Evolutionary conservation across 129 eudicot species (phyloP), one percentile per base, ranked within the genome.

Genomic region (Sambucus nigra): DNA sequence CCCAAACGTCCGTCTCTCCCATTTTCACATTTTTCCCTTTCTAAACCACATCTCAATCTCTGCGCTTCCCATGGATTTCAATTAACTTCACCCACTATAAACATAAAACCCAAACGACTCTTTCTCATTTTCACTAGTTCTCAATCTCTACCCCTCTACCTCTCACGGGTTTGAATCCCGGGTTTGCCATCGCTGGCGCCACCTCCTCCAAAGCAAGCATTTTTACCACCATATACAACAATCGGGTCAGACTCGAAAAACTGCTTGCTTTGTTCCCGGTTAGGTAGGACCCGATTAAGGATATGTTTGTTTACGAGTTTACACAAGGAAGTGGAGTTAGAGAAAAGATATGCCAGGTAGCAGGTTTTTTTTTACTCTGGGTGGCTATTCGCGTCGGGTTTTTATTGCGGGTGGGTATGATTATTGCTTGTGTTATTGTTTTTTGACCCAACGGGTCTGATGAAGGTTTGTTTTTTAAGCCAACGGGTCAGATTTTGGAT

Each of bases 351-450:
- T 87, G 94, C 96, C 94, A 6, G 52, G 72, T 3, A 76, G 53
- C 1, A 88, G 88, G 45, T 87, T 94, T 4, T 76, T 87, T 25
- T 87, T 87, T 38, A 88, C 94, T 9, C 69, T 69, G 13, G 76
- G 78, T 1, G 80, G 76, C 1, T 47, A 3, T 0, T 67, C 62
- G 1, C 88, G 88, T 7, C 61, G 57, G 10, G 69, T 82, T 0
- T 64, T 51, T 10, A 53, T 87, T 0, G 88, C 94, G 10, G 96
- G 96, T 1, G 96, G 96, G 2, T 94, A 87, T 57, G 96, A 87
- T 45, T 80, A 79, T 64, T 67, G 61, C n/a, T n/a, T n/a, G n/a
- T n/a, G n/a, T n/a, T n/a, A n/a, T n/a, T n/a, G n/a, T n/a, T n/a
- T n/a, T n/a, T n/a, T n/a, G n/a, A n/a, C n/a, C n/a, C n/a, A n/a